Conservation (phyloP, 352 stramenopile genomes). For the Aphanomyces stellatus region DNA sequence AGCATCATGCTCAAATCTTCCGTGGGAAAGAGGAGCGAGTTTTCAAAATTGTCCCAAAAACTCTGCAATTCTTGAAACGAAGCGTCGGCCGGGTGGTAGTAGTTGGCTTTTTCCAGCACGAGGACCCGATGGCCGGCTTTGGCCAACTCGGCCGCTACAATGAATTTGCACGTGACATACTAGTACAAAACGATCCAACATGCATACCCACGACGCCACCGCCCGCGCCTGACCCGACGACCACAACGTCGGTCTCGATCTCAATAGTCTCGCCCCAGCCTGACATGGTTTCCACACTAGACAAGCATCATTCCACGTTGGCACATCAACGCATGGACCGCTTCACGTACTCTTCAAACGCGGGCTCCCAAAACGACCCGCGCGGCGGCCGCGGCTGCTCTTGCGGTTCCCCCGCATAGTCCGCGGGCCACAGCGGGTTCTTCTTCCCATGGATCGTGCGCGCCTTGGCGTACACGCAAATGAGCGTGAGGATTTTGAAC, state of each 20-base stretch:
- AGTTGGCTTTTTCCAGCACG: conserved; percentile 23
- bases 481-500: neutral
- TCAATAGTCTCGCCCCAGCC: neutral
- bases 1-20: conserved; percentile 22
- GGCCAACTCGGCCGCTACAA: conserved; percentile 10
- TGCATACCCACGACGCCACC: conserved; percentile 4
- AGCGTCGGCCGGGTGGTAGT: conserved; percentile 1
- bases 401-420: neutral
- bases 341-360: conserved; percentile 4
- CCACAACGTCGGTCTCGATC: conserved; percentile 8
- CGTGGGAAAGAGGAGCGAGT: conserved; percentile 18
- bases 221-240: neutral
- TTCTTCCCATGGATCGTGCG: neutral
- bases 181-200: too few relatives aligned
- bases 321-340: neutral
- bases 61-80: conserved; percentile 17
- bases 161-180: too few relatives aligned
- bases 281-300: neutral
- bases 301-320: neutral
- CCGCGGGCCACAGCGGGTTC: neutral
- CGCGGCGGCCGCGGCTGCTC: neutral
- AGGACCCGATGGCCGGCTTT: conserved; percentile 23
- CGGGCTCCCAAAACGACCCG: neutral
- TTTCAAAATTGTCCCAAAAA: conserved; percentile 21
- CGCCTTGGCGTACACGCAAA: neutral